Percentiles rank a stretch among this genome's conserved stretches.
Conservation (phyloP, 2,329 filamentous ascomycete species). For the Seiridium cupressi region DNA sequence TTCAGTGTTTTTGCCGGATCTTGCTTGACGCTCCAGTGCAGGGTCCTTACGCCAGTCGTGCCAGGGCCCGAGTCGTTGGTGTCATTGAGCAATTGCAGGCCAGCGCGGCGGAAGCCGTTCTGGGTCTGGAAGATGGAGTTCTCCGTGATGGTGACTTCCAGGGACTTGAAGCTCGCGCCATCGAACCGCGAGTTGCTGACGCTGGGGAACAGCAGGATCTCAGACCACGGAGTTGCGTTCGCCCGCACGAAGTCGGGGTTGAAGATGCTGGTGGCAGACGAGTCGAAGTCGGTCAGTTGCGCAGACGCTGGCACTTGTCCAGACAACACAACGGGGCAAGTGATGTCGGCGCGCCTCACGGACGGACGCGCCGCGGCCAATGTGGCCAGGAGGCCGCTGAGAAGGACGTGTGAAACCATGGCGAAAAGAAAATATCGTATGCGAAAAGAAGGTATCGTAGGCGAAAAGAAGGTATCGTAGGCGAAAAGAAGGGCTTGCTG, state of each 20-base stretch:
- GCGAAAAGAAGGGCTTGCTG: no score
- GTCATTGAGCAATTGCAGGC: conserved; percentile 40
- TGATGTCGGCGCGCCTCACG: conserved; percentile 14
- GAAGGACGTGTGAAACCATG: not conserved
- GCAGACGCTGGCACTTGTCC: conserved; percentile 22
- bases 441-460: not conserved
- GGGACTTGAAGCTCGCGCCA: conserved; percentile 29
- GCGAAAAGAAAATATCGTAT: not conserved
- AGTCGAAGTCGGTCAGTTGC: conserved; percentile 27
- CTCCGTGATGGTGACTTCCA: conserved; percentile 44
- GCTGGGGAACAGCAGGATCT: conserved; percentile 24
- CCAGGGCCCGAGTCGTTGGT: conserved; percentile 36
- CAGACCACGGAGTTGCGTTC: conserved; percentile 23
- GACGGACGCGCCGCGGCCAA: not conserved
- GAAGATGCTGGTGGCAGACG: conserved; percentile 26
- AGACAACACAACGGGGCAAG: conserved; percentile 24
- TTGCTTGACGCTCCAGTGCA: conserved; percentile 30
- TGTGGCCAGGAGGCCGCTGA: not conserved
- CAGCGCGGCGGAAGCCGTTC: conserved; percentile 43
- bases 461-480: no score
- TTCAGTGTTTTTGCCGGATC: conserved; percentile 25
- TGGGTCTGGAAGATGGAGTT: conserved; percentile 43
- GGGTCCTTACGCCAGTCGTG: conserved; percentile 23
- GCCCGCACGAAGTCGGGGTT: conserved; percentile 27
- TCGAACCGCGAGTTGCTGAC: conserved; percentile 37